phyloP scores from a whole-genome alignment of 2,329 filamentous ascomycete genomes.

The Thermomyces lanuginosus region DNA sequence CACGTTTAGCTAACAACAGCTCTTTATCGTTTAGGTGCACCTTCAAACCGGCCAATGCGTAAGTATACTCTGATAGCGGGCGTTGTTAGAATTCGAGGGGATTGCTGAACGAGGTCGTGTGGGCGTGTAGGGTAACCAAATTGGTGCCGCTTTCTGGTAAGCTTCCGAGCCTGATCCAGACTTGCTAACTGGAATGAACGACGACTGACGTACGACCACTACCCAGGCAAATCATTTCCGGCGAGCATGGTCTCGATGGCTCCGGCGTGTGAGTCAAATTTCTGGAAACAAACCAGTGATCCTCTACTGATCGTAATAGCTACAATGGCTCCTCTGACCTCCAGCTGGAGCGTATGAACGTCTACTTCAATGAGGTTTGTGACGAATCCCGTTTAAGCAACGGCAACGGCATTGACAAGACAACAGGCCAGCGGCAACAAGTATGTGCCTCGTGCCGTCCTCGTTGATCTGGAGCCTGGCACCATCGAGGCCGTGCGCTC shows the following conservation, averaged over 20 bases:
- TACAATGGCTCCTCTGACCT: conserved; percentile 98
- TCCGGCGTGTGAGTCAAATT: conserved; percentile 68
- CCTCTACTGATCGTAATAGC: conserved; percentile 31
- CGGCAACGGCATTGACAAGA: conserved; percentile 1
- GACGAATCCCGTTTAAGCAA: conserved; percentile 1
- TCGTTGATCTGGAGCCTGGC: conserved; percentile 97
- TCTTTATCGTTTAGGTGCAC: conserved; percentile 61
- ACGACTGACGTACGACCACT: conserved; percentile 20
- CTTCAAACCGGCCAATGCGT: conserved; percentile 99
- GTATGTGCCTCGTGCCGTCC: conserved; percentile 97
- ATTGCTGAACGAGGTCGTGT: no score
- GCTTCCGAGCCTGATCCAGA: conserved; percentile 17
- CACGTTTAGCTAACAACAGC: conserved; percentile 14
- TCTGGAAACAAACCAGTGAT: conserved; percentile 3
- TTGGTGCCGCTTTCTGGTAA: conserved; percentile 98
- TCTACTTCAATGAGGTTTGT: conserved; percentile 89
- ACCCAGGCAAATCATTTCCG: conserved; percentile 60
- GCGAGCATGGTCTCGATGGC: conserved; percentile 92
- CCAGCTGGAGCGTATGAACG: conserved; percentile 99
- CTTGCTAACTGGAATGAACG: no score
- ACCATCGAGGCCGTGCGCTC: conserved; percentile 99
- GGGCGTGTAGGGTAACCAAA: conserved; percentile 81
- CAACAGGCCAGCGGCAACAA: conserved; percentile 84
- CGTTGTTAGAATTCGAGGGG: no score
- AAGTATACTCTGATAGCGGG: conserved; percentile 38